phyloP scores from a whole-genome alignment of 768 basidiomycete species.

The Serendipita sp. region DNA sequence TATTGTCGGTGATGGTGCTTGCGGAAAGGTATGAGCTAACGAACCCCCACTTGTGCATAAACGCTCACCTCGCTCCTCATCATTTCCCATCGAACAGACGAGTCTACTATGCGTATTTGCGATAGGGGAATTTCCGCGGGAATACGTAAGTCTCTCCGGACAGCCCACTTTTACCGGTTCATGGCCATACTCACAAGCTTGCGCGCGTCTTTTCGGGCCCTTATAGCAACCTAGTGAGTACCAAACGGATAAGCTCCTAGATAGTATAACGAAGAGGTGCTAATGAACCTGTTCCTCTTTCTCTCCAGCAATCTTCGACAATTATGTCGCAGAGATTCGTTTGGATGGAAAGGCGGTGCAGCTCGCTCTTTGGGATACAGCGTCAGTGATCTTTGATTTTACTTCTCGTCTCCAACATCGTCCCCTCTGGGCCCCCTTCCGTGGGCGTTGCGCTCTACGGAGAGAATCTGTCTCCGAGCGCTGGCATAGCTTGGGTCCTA shows the following conservation, averaged over 20 bases:
- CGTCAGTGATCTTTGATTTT: slow-evolving; percentile 38
- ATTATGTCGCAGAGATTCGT: slow-evolving; percentile 96
- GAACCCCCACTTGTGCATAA: slow-evolving; percentile 10
- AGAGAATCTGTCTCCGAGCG: background rate
- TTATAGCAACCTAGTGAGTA: slow-evolving; percentile 41
- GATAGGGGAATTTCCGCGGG: slow-evolving; percentile 85
- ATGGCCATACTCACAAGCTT: background rate
- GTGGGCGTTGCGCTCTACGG: background rate
- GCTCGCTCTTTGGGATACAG: slow-evolving; percentile 96
- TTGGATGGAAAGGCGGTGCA: slow-evolving; percentile 96
- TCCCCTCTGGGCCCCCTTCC: too few species aligned
- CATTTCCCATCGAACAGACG: slow-evolving; percentile 24
- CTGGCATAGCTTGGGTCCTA: background rate
- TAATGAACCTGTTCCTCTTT: background rate
- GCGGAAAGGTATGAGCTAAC: slow-evolving; percentile 46
- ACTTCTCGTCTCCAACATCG: too few species aligned
- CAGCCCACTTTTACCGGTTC: background rate
- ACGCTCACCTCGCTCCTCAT: slow-evolving; percentile 7
- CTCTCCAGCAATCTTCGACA: slow-evolving; percentile 77
- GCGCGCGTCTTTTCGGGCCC: background rate
- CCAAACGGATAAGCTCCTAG: slow-evolving; percentile 11
- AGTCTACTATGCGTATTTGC: slow-evolving; percentile 82
- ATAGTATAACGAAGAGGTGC: slow-evolving; percentile 11
- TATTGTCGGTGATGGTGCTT: slow-evolving; percentile 94
- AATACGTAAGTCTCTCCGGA: slow-evolving; percentile 55